Evolutionary conservation across 2,329 filamentous ascomycete genomes (phyloP), one percentile per base, ranked within the genome.

Genomic region (Fusarium compactum): DNA sequence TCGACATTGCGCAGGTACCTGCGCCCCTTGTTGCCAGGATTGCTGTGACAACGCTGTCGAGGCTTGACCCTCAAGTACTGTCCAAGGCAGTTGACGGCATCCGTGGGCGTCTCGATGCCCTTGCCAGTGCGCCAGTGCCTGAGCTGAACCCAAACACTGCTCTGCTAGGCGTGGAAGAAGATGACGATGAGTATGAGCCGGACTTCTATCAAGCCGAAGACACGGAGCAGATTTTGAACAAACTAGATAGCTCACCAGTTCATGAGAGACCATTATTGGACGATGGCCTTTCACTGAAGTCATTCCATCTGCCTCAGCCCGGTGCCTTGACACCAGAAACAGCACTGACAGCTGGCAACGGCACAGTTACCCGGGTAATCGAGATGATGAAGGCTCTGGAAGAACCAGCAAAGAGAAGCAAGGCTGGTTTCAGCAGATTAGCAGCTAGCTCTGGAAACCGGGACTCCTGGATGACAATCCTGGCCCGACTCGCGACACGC

Each of bases 391-490:
- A 88, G 63, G 87, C 89, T 9, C 84, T 95, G 6, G 93, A 96
- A 59, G 90, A 94, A 51, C 83, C 88, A 1, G 79, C 84, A 65
- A 86, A 88, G 82, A 89, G 89, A 78, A 84, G 85, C 76, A 89
- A 90, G 80, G 84, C 87, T 66, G 95, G 96, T 1, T 92, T 98
- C 78, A 92, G 92, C 75, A 88, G 95, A 51, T 84, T 98, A 40
- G 95, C 95, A 1, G 94, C 92, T 25, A 95, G 91, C 76, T 91
- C 91, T 4, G 93, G 94, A 74, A 94, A 95, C 74, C 87, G 91
- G 67, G 95, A 98, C 69, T 92, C 94, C 1, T 98, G 95, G 95
- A 88, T 97, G 71, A 96, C 94, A 0, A 89, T 98, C 22, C 86
- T 98, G 60, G 92, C 92, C 43, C 90, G 96, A 50, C 83, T 98